Base-by-base conservation (phyloP, 371 early-diverging fungal genomes). In the Mortierella sp. region DNA sequence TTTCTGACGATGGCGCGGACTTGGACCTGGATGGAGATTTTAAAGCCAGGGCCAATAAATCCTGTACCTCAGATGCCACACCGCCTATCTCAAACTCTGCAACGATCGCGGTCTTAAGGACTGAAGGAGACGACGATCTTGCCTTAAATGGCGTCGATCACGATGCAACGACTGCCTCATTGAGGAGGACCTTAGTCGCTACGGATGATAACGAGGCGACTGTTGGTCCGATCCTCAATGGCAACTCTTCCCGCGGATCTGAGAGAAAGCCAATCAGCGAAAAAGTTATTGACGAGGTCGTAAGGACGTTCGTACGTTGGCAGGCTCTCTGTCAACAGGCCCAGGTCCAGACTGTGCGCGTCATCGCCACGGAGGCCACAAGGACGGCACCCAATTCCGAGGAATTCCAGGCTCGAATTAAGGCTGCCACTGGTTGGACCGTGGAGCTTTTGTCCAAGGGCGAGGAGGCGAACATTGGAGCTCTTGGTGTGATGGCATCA, bases 281-380 rank as follows among this genome's bases (percentile, higher is more conserved):
- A 15, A 82, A 84, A 6, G 82, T 82, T 8, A 86, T 88, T 1
- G 79, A 81, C 14, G 79, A 85, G 55, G 87, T 86, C 11, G 80
- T 86, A 31, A 76, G 78, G 8, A 85, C 82, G 41, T 88, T 88
- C 63, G 60, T 81, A 24, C 76, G 88, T 24, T 89, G 87, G 80
- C 81, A 86, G 47, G 63, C 63, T 0, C 67, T 89, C 3, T 85
- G 87, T 46, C 59, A 78, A 14, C 80, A 84, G 19, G 85, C 86
- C 30, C 51, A 70, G 5, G 86, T 88, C 0, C 47, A 76, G 11
- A 76, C 81, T 42, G 83, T 89, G 0, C 82, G 80, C 9, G 80
- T 89, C 21, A 83, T 88, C 62, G 89, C 89, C 5, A 89, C 89
- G 11, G 89, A 88, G 67, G 89, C 89, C 1, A 87, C 87, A 0